Evolutionary conservation across 1,139 yeast species (phyloP).

Genomic region (Yamadazyma songkhlaensis): DNA sequence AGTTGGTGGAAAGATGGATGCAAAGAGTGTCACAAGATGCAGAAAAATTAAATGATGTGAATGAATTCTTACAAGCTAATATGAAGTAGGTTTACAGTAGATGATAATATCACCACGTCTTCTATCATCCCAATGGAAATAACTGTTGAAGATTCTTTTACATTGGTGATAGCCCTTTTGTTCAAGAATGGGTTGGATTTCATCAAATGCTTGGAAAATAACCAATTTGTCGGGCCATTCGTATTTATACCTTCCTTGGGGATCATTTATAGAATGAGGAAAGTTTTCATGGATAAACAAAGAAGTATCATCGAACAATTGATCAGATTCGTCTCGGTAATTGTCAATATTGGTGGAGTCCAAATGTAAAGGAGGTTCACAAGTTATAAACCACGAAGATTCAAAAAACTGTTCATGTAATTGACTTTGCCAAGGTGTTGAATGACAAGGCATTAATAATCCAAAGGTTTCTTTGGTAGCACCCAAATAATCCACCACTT

Average conservation of each 20-base stretch:
- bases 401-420: slow-evolving; percentile 56
- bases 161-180: slow-evolving; percentile 46
- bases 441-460: slow-evolving; percentile 91
- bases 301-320: slow-evolving; percentile 66
- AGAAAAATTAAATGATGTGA: slow-evolving; percentile 56
- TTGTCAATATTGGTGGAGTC: slow-evolving; percentile 23
- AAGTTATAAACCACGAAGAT: slow-evolving; percentile 70
- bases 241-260: slow-evolving; percentile 22
- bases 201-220: slow-evolving; percentile 64
- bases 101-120: slow-evolving; percentile 77
- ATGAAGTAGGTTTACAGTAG: slow-evolving; percentile 24
- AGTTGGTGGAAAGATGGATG: slow-evolving; percentile 60
- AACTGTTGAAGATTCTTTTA: slow-evolving; percentile 68
- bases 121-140: slow-evolving; percentile 84
- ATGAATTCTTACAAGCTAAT: slow-evolving; percentile 26
- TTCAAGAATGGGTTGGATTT: slow-evolving; percentile 36
- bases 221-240: slow-evolving; percentile 73
- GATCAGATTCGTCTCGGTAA: slow-evolving; percentile 86
- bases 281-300: slow-evolving; percentile 38
- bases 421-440: slow-evolving; percentile 93
- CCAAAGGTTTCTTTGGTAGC: slow-evolving; percentile 45
- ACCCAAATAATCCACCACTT: slow-evolving; percentile 55
- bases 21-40: slow-evolving; percentile 56
- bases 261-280: slow-evolving; percentile 8
- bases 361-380: slow-evolving; percentile 81